phyloP scores from a whole-genome alignment of 2,329 filamentous ascomycete genomes.

The Diaporthe vexans region DNA sequence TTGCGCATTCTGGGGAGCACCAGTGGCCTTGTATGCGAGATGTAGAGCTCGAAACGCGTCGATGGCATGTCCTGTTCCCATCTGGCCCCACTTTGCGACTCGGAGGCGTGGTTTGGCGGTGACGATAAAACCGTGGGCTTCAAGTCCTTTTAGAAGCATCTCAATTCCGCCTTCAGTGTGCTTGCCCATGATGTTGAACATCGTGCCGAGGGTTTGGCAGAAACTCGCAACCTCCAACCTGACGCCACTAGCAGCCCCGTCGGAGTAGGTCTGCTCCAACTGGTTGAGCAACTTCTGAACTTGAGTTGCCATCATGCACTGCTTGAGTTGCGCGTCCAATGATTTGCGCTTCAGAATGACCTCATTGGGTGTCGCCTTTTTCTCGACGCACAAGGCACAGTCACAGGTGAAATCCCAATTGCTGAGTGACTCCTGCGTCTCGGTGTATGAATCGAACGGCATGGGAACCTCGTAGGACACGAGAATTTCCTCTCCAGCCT shows the following conservation, averaged over 20 bases:
- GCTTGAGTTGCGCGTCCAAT: no score
- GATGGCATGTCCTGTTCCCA: no score
- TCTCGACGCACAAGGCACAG: not conserved
- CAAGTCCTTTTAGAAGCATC: not conserved
- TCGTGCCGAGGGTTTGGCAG: no score
- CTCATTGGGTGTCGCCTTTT: not conserved
- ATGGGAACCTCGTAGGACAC: fast-evolving
- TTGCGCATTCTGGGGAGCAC: not conserved
- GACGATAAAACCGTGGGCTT: not conserved
- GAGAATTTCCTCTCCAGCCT: not conserved
- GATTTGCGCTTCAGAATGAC: not conserved
- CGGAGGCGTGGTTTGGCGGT: not conserved
- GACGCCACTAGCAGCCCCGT: not conserved
- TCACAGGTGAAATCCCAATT: not conserved
- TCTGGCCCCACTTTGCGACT: not conserved
- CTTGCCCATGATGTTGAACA: no score
- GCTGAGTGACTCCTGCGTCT: not conserved
- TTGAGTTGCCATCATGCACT: no score
- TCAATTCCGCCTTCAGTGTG: not conserved
- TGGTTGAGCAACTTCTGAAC: no score
- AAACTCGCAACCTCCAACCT: not conserved
- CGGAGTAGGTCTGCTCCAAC: not conserved
- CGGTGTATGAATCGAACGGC: not conserved
- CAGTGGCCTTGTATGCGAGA: not conserved
- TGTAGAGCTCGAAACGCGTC: fast-evolving